Percentiles rank a stretch among this genome's conserved stretches.
Evolutionary conservation across 768 basidiomycete species (phyloP).

Genomic region (Boletus coccyginus): DNA sequence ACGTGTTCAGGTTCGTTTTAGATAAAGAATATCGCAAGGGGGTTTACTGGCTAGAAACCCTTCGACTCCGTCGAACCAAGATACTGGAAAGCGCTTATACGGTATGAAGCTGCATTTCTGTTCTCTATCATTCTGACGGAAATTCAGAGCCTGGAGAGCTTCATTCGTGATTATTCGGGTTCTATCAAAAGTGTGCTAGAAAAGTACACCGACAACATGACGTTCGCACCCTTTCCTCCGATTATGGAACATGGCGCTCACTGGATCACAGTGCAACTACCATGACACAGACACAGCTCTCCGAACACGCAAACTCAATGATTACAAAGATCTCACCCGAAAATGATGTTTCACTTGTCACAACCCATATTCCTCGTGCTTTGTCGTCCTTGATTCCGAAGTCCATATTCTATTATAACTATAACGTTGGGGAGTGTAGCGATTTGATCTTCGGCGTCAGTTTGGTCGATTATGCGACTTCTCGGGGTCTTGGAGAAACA

Average conservation of each 20-base stretch:
- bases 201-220: conserved; percentile 79
- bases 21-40: conserved; percentile 90
- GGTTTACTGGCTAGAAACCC: conserved; percentile 90
- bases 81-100: conserved; percentile 80
- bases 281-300: conserved; percentile 71
- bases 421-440: conserved; percentile 77
- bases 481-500: conserved; percentile 68
- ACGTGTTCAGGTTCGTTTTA: conserved; percentile 26
- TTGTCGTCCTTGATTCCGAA: conserved; percentile 66
- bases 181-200: conserved; percentile 62
- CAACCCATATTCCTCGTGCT: conserved; percentile 56
- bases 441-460: conserved; percentile 90
- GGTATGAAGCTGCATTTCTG: conserved; percentile 37
- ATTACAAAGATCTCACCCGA: conserved; percentile 69
- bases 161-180: conserved; percentile 69
- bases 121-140: conserved; percentile 10
- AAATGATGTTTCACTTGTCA: conserved; percentile 61
- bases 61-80: conserved; percentile 78
- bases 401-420: conserved; percentile 73
- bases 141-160: conserved; percentile 72
- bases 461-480: conserved; percentile 84
- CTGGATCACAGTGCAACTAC: conserved; percentile 61
- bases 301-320: conserved; percentile 56
- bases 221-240: conserved; percentile 30
- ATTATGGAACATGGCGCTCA: conserved; percentile 1